phyloP scores from a whole-genome alignment of 768 basidiomycete genomes.

The Mycena albidolilacea region DNA sequence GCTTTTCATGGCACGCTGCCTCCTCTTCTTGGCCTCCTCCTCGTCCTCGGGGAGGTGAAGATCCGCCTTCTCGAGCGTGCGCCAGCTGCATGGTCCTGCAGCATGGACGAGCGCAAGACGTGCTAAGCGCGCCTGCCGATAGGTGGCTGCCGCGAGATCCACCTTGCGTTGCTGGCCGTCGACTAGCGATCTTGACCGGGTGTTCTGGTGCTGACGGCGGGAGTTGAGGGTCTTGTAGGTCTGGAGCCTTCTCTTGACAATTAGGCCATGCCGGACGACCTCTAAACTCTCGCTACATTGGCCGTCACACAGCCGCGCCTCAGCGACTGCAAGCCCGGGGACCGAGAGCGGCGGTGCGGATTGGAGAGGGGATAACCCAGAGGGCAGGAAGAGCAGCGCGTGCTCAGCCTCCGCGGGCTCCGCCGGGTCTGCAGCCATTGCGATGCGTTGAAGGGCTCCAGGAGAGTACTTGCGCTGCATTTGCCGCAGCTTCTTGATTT shows the following conservation, averaged over 20 bases:
- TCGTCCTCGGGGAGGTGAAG: not conserved
- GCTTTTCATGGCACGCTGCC: not conserved
- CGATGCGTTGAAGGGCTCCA: too few species aligned
- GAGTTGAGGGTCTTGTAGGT: not conserved
- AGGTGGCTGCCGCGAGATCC: not conserved
- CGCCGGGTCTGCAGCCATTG: too few species aligned
- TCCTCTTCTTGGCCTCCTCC: not conserved
- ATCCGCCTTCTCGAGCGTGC: not conserved
- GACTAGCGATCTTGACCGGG: not conserved
- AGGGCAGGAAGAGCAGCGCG: not conserved
- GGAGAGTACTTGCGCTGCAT: too few species aligned
- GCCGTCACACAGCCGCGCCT: not conserved
- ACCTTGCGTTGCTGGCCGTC: not conserved
- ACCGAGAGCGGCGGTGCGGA: not conserved
- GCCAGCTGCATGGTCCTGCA: not conserved
- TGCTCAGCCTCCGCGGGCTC: not conserved
- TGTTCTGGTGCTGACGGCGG: not conserved
- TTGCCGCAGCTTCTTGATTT: too few species aligned
- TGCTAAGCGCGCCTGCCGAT: not conserved
- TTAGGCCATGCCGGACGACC: not conserved
- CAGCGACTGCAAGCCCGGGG: not conserved
- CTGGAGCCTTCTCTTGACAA: not conserved
- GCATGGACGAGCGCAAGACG: not conserved
- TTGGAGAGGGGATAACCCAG: not conserved
- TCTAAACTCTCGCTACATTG: not conserved